Conservation (phyloP, 176 grass and related monocot genomes). For the Elaeis guineensis region DNA sequence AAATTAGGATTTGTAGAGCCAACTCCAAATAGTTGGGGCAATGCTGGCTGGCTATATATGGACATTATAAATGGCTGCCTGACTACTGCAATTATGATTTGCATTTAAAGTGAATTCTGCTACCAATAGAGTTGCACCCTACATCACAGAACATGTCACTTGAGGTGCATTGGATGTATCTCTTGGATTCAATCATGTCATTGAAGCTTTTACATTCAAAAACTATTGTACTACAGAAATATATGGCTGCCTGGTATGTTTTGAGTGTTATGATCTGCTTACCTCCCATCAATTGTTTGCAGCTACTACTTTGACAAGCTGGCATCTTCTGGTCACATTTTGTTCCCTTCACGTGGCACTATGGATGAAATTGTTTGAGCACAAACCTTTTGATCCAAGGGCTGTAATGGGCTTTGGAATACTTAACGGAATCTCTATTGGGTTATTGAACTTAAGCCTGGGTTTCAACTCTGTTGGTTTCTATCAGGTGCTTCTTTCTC, state of each 20-base stretch:
- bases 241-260: not conserved
- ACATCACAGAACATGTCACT: too few species aligned
- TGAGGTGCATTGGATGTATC: too few species aligned
- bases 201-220: too few species aligned
- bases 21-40: too few species aligned
- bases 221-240: not conserved
- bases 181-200: too few species aligned
- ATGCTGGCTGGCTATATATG: too few species aligned
- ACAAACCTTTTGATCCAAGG: constrained; percentile 11
- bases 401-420: constrained; percentile 14
- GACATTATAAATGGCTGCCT: too few species aligned
- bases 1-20: too few species aligned
- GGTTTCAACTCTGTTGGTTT: constrained; percentile 17
- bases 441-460: constrained; percentile 9
- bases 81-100: too few species aligned
- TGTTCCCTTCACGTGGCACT: constrained; percentile 10
- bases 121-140: too few species aligned
- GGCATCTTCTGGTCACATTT: constrained; percentile 12
- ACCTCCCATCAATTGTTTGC: constrained; percentile 3
- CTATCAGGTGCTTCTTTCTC: constrained; percentile 6
- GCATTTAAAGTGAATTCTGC: too few species aligned
- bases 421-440: constrained; percentile 9
- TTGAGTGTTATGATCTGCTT: not conserved
- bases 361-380: constrained; percentile 9
- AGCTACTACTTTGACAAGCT: constrained; percentile 13